These are phyloP conservation scores for Trametes sanguinea DNA, from an alignment of 768 basidiomycete species.

Conservation along the genomic window DNA sequence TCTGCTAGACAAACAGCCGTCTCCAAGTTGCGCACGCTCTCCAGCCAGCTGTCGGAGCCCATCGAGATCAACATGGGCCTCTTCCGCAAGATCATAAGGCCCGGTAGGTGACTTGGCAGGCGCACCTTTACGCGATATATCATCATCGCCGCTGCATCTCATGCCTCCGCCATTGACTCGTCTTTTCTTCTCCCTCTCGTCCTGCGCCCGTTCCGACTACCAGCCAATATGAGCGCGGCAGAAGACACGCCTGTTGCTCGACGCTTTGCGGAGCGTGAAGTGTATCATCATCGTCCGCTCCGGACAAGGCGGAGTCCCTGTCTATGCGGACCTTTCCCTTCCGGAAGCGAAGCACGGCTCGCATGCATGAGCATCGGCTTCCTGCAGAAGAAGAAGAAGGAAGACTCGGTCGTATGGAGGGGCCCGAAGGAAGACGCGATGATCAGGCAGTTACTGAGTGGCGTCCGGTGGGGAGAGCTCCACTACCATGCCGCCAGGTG, in stretches of 20 bases:
- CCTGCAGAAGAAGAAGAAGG: constrained; percentile 82
- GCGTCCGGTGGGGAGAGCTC: constrained; percentile 93
- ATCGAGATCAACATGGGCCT: too few species aligned
- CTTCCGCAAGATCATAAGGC: too few species aligned
- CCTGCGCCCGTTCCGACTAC: background rate
- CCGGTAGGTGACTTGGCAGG: constrained; percentile 12
- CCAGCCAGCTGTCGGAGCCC: too few species aligned
- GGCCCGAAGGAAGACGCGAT: constrained; percentile 99
- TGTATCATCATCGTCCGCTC: constrained; percentile 92
- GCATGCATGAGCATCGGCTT: constrained; percentile 98
- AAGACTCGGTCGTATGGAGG: constrained; percentile 96
- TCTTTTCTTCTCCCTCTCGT: background rate
- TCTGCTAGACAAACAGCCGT: too few species aligned
- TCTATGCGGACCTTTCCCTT: constrained; percentile 98
- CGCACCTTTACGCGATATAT: constrained; percentile 16
- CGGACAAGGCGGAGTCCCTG: constrained; percentile 97
- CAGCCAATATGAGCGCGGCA: constrained; percentile 25
- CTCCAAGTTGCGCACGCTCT: too few species aligned
- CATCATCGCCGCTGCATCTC: constrained; percentile 14
- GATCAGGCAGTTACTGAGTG: constrained; percentile 93
- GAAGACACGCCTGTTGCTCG: constrained; percentile 63
- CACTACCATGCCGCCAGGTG: constrained; percentile 97
- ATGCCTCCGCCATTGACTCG: constrained; percentile 15
- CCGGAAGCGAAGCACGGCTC: constrained; percentile 65
- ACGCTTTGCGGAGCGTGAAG: constrained; percentile 72